Conservation (phyloP, 768 basidiomycete genomes). For the Austroboletus festivus region DNA sequence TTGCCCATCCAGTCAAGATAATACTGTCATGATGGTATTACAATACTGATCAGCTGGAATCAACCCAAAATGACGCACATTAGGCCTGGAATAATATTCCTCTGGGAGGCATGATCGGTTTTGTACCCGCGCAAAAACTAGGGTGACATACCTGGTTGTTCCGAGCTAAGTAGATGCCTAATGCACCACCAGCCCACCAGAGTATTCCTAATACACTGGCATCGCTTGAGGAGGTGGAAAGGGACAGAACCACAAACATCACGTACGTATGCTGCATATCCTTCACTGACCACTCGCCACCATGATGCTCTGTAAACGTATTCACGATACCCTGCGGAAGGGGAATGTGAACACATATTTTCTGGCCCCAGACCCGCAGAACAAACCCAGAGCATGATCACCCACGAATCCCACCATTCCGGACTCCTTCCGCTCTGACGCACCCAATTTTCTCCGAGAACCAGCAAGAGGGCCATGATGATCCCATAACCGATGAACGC, state of each 20-base stretch:
- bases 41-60: neutral
- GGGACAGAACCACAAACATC: neutral
- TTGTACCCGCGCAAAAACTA: neutral
- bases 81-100: constrained; percentile 75
- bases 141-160: constrained; percentile 60
- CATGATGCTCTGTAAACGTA: constrained; percentile 90
- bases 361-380: neutral
- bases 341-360: neutral
- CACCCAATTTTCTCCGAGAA: constrained; percentile 78
- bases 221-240: constrained; percentile 2
- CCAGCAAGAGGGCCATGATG: constrained; percentile 74
- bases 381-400: constrained; percentile 53
- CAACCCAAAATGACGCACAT: constrained; percentile 51
- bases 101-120: constrained; percentile 34
- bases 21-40: constrained; percentile 44
- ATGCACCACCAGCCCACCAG: constrained; percentile 88
- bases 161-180: constrained; percentile 80
- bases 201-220: constrained; percentile 51
- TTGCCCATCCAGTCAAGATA: constrained; percentile 90
- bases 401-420: constrained; percentile 86
- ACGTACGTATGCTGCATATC: constrained; percentile 93
- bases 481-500: constrained; percentile 87
- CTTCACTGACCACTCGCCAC: constrained; percentile 78
- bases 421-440: constrained; percentile 67
- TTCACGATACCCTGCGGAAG: constrained; percentile 53